Percentiles rank a stretch among this genome's conserved stretches.
phyloP scores from a whole-genome alignment of 441 rosid genomes.

The Gossypium trilobum region DNA sequence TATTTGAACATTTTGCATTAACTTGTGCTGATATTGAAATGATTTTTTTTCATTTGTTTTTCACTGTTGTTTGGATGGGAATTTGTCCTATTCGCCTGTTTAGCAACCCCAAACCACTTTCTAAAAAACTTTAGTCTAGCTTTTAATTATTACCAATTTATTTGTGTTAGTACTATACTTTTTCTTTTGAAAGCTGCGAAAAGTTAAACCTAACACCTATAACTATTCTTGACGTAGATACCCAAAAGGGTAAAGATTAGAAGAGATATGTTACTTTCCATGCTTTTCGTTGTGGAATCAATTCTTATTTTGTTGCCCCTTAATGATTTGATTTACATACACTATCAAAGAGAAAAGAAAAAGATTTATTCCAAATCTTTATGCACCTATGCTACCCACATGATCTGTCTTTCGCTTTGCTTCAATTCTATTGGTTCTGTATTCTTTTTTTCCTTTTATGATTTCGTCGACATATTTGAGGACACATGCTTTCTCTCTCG shows the following conservation, averaged over 20 bases:
- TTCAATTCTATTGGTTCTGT: neutral
- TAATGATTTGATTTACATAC: neutral
- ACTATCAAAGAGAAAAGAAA: neutral
- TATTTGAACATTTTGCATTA: neutral
- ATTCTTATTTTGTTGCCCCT: neutral
- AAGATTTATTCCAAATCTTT: constrained; percentile 1
- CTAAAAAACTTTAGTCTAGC: neutral
- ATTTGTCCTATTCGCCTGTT: neutral
- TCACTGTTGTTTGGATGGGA: neutral
- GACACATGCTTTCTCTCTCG: neutral
- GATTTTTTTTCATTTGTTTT: neutral
- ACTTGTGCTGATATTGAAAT: neutral
- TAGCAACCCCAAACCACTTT: neutral
- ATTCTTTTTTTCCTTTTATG: constrained; percentile 2
- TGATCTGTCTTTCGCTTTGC: neutral
- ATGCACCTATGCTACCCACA: neutral
- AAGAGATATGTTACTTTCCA: neutral
- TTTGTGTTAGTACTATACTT: neutral
- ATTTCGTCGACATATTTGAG: neutral
- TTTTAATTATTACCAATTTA: neutral
- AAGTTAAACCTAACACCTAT: neutral
- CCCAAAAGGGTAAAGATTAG: neutral
- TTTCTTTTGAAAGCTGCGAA: neutral
- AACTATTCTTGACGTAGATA: constrained; percentile 10
- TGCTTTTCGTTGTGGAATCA: neutral